phyloP scores from a whole-genome alignment of 768 basidiomycete genomes.

The Lactifluus piperatus region DNA sequence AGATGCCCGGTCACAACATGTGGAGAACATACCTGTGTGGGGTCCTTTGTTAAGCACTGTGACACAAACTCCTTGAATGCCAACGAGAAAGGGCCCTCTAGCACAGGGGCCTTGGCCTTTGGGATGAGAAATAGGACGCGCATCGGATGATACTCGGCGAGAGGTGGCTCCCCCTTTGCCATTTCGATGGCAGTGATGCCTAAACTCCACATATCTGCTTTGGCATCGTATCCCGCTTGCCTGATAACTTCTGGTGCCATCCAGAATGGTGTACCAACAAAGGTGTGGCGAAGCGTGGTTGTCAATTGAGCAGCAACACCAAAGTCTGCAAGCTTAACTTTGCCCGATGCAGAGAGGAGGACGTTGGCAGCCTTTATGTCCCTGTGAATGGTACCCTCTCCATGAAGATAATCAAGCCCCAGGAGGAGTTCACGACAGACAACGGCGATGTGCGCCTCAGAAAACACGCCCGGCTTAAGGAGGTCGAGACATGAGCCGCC shows the following conservation, averaged over 20 bases:
- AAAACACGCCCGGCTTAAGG: slow-evolving; percentile 83
- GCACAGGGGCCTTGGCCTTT: slow-evolving; percentile 84
- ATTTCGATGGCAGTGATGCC: slow-evolving; percentile 98
- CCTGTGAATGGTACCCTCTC: slow-evolving; percentile 92
- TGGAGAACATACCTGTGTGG: slow-evolving; percentile 43
- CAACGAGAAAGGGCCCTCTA: slow-evolving; percentile 78
- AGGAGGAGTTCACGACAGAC: slow-evolving; percentile 87
- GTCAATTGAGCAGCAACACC: slow-evolving; percentile 97
- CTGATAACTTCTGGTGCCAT: slow-evolving; percentile 99
- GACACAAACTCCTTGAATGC: slow-evolving; percentile 92
- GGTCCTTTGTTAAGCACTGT: slow-evolving; percentile 89
- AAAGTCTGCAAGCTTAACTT: slow-evolving; percentile 97
- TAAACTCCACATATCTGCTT: slow-evolving; percentile 96
- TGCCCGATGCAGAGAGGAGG: slow-evolving; percentile 80
- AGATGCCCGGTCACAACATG: not conserved
- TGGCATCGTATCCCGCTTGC: slow-evolving; percentile 91
- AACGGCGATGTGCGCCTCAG: slow-evolving; percentile 91
- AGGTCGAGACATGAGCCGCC: slow-evolving; percentile 98
- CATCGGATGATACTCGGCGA: slow-evolving; percentile 98
- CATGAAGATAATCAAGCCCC: slow-evolving; percentile 94
- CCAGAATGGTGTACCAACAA: slow-evolving; percentile 97
- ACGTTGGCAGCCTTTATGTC: slow-evolving; percentile 99
- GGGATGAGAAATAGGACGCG: slow-evolving; percentile 96
- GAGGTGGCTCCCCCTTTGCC: slow-evolving; percentile 94
- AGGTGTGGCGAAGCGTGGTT: slow-evolving; percentile 89